phyloP scores from a whole-genome alignment of 192 early-diverging fungal species.

The Backusella parvicylindrica region DNA sequence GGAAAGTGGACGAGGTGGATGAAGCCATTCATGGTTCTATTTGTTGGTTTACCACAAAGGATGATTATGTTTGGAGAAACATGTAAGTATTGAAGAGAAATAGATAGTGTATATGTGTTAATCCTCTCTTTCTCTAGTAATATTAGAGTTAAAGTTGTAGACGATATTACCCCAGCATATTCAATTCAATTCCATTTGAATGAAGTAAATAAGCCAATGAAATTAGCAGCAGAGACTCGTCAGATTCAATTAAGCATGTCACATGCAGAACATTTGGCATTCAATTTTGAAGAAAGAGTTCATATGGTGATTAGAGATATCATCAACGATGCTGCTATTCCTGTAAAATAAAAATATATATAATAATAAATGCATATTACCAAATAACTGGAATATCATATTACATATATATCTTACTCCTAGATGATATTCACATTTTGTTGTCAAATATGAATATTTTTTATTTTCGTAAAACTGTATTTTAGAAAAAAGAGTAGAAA shows the following conservation, averaged over 20 bases:
- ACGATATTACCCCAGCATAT: neutral
- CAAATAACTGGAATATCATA: no score
- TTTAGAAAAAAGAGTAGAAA: no score
- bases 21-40: slow-evolving; percentile 26
- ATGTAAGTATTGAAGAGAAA: slow-evolving; percentile 3
- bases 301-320: neutral
- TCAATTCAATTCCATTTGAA: slow-evolving; percentile 4
- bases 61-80: slow-evolving; percentile 7
- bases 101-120: neutral
- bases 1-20: slow-evolving; percentile 36
- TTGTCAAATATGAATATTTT: no score
- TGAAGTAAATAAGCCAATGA: neutral
- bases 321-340: neutral
- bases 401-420: no score
- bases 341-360: neutral
- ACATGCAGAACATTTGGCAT: neutral
- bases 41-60: neutral
- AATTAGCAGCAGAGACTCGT: neutral
- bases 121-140: neutral
- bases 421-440: no score
- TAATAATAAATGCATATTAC: no score
- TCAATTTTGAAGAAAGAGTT: neutral
- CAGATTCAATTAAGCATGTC: neutral
- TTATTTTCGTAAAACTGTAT: no score
- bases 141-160: neutral